Percentiles rank a stretch among this genome's conserved stretches.
Conservation (phyloP, 1,139 yeast species). For the Pichia inconspicua region DNA sequence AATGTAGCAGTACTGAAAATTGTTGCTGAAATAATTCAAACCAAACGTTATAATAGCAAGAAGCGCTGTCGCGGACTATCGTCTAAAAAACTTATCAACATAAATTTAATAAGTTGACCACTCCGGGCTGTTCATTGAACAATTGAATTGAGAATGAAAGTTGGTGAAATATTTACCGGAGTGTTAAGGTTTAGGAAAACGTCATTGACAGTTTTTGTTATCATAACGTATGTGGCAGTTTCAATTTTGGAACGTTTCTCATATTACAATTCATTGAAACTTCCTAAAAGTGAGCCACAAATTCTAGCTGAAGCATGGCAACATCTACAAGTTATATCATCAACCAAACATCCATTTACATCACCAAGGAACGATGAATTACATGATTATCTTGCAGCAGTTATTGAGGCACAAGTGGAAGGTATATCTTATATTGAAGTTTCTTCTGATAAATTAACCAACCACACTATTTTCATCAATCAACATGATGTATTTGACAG, state of each 20-base stretch:
- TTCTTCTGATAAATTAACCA: conserved; percentile 38
- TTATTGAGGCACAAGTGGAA: conserved; percentile 33
- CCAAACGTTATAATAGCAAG: no score
- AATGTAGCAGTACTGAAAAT: no score
- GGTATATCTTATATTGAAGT: conserved; percentile 36
- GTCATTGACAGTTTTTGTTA: conserved; percentile 4
- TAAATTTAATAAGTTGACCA: no score
- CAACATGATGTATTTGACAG: conserved; percentile 41
- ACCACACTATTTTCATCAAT: conserved; percentile 37
- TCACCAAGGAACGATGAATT: conserved; percentile 71
- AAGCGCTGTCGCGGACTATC: not conserved
- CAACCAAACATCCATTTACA: conserved; percentile 57
- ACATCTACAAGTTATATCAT: conserved; percentile 12
- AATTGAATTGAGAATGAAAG: not conserved
- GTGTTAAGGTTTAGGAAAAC: conserved; percentile 13
- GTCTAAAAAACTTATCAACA: not conserved
- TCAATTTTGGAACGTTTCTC: conserved; percentile 5
- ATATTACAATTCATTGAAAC: not conserved
- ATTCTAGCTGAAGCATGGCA: conserved; percentile 11
- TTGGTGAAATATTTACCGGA: conserved; percentile 1
- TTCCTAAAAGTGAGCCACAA: conserved; percentile 8
- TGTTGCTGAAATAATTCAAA: not conserved
- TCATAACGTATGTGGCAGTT: conserved; percentile 3
- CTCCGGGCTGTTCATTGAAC: not conserved
- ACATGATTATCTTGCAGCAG: conserved; percentile 53